Conservation (phyloP, 108 stramenopile genomes). For the Bacterosira constricta region DNA sequence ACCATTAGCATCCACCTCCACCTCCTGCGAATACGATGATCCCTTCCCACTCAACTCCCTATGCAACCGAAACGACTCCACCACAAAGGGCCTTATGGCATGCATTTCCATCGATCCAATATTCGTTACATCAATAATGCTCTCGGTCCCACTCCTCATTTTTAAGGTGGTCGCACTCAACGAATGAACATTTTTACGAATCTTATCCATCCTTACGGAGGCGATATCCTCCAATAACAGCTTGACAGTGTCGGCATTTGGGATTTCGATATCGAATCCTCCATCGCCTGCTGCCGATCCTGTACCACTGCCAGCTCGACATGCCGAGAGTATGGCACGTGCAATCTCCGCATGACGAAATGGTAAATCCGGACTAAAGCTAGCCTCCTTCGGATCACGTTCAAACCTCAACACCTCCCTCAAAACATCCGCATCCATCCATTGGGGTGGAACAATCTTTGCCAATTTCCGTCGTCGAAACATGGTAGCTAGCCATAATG, state of each 20-base stretch:
- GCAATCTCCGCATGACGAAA: slow-evolving; percentile 79
- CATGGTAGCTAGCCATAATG: slow-evolving; percentile 75
- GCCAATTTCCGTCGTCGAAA: slow-evolving; percentile 65
- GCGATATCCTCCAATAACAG: slow-evolving; percentile 73
- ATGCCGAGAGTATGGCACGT: slow-evolving; percentile 50
- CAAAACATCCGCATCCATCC: slow-evolving; percentile 60
- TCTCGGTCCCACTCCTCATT: slow-evolving; percentile 16
- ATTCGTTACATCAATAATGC: slow-evolving; percentile 65
- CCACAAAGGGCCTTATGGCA: slow-evolving; percentile 64
- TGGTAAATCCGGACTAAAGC: slow-evolving; percentile 61
- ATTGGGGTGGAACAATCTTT: slow-evolving; percentile 55
- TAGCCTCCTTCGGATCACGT: slow-evolving; percentile 47
- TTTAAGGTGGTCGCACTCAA: slow-evolving; percentile 52
- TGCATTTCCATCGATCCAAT: slow-evolving; percentile 82
- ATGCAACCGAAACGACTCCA: slow-evolving; percentile 51
- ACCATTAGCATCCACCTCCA: slow-evolving; percentile 1
- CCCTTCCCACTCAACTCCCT: slow-evolving; percentile 48
- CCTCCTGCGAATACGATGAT: slow-evolving; percentile 20
- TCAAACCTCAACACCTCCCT: slow-evolving; percentile 64
- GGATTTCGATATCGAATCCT: slow-evolving; percentile 32
- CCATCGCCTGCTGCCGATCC: slow-evolving; percentile 25
- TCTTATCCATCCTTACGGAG: slow-evolving; percentile 72
- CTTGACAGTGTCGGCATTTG: slow-evolving; percentile 44
- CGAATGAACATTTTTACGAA: slow-evolving; percentile 76
- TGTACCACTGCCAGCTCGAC: slow-evolving; percentile 26